Percentiles rank a stretch among this genome's conserved stretches.
phyloP scores from a whole-genome alignment of 2,329 filamentous ascomycete genomes.

The Colletotrichum siamense region DNA sequence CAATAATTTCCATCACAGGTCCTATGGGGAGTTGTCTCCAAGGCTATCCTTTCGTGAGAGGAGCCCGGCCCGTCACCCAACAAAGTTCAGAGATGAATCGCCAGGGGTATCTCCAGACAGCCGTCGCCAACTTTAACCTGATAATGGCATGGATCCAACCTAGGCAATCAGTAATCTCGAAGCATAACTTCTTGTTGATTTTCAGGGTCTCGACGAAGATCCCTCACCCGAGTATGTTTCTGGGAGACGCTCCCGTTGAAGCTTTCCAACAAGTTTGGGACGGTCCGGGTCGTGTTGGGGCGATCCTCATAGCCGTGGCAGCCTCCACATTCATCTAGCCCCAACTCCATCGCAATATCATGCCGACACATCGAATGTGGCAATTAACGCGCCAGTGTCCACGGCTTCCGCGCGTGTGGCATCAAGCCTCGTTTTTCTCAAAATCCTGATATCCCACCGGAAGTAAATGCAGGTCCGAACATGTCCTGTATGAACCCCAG shows the following conservation, averaged over 20 bases:
- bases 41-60: background rate
- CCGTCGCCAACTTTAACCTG: background rate
- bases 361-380: background rate
- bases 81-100: background rate
- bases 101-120: background rate
- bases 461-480: background rate
- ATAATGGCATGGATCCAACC: background rate
- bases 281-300: background rate
- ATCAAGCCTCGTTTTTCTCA: background rate
- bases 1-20: background rate
- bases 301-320: background rate
- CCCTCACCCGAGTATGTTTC: background rate
- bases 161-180: background rate
- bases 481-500: background rate
- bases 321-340: background rate
- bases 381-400: background rate
- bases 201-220: background rate
- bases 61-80: background rate
- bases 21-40: background rate
- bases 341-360: background rate
- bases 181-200: background rate
- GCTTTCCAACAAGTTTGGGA: background rate
- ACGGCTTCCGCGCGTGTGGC: background rate
- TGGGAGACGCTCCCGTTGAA: background rate
- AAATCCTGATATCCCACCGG: background rate